Evolutionary conservation across 768 basidiomycete species (phyloP), one percentile per base, ranked within the genome.

Genomic region (Lactifluus echinatus): DNA sequence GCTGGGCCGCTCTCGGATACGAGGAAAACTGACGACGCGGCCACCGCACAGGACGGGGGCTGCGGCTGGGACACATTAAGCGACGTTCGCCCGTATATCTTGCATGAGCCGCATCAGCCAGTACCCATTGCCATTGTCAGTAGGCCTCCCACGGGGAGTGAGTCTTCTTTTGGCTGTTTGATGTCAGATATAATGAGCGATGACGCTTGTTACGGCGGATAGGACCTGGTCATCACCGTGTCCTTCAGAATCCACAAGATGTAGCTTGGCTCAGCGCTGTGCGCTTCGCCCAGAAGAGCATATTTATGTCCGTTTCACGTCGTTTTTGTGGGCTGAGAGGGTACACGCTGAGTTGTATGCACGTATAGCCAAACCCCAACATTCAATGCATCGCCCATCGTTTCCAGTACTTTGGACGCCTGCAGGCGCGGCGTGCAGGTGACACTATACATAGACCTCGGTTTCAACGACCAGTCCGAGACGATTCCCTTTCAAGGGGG

Each of bases 71-170:
- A 47, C 23, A 21, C 39, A n/a, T 56, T 59, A n/a, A 75, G 78
- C 53, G 81, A 81, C 53, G 83, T 84, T 69, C 69, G 73, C 17
- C 86, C 85, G 14, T 82, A 85, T 62, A 72, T 83, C 51, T 66
- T 85, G 4, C 84, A 86, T 57, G 69, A 72, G 17, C 71, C 74
- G n/a, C 82, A 84, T 57, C 69, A 71, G 15, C 77, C 78, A 37
- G 75, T 81, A 63, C 85, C 84, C 2, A 85, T 87, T 50, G 84
- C 77, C 3, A 73, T 87, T 71, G 78, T 83, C 55, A 84, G 81
- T 68, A 77, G 85, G 39, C 74, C 75, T 46, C 84, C 83, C 0
- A 76, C 77, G 60, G 85, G 82, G 53, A 76, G 74, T 71, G 63
- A 66, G 67, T 71, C 48, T 33, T 19, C 54, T 0, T 17, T 8